A percentile compares a stretch with the other conserved stretches of the same genome.
Evolutionary conservation across 768 basidiomycete genomes (phyloP).

Genomic region (Russula abietina): DNA sequence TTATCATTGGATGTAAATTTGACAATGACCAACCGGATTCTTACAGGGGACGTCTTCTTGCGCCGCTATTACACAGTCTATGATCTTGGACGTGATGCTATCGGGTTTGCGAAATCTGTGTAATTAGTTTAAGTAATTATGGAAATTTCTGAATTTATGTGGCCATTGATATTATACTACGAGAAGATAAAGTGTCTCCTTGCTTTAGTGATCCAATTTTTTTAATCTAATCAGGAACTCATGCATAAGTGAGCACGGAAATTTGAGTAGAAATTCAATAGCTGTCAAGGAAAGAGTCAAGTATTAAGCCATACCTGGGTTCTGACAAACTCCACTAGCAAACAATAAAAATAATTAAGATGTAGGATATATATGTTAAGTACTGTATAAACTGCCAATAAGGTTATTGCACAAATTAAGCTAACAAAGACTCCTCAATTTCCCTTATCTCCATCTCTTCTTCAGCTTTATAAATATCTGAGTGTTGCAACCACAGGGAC

Average conservation of each 20-base stretch:
- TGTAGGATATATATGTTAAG: too few species aligned
- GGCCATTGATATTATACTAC: background rate
- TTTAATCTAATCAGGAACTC: too few species aligned
- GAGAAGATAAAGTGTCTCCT: too few species aligned
- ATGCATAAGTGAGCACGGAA: too few species aligned
- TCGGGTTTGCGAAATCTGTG: constrained; percentile 68
- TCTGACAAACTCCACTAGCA: too few species aligned
- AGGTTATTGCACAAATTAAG: background rate
- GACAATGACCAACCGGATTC: background rate
- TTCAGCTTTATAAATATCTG: constrained; percentile 4
- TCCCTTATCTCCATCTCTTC: constrained; percentile 13
- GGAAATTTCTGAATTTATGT: background rate
- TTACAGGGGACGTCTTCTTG: constrained; percentile 78
- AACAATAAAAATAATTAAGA: too few species aligned
- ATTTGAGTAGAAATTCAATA: too few species aligned
- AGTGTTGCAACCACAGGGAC: constrained; percentile 9
- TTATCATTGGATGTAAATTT: background rate
- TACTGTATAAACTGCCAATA: background rate
- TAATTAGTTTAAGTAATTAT: constrained; percentile 24
- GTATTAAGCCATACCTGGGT: too few species aligned
- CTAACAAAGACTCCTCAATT: constrained; percentile 10
- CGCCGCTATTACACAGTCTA: constrained; percentile 92
- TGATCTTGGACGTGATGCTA: constrained; percentile 68
- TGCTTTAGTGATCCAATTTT: too few species aligned
- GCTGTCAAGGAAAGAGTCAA: too few species aligned